Evolutionary conservation across 495 filamentous ascomycete species (phyloP).

Genomic region (Umbilicaria muhlenbergii): DNA sequence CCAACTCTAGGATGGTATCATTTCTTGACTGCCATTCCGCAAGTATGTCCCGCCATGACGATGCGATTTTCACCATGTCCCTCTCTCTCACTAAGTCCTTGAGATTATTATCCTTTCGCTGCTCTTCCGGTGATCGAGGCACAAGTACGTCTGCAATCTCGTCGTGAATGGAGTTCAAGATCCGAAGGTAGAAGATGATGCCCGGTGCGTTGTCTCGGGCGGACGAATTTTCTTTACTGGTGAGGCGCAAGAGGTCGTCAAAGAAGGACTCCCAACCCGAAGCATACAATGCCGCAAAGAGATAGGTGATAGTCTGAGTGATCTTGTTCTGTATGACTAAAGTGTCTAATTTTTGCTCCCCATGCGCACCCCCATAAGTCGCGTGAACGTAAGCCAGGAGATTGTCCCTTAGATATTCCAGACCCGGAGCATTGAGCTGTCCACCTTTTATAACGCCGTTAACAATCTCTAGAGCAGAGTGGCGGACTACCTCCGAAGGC

Average conservation of each 20-base stretch:
- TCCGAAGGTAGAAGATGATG: constrained; percentile 74
- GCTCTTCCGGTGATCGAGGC: constrained; percentile 55
- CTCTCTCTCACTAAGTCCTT: constrained; percentile 77
- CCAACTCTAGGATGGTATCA: constrained; percentile 65
- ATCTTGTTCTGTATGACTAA: constrained; percentile 84
- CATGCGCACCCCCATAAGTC: constrained; percentile 45
- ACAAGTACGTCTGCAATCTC: constrained; percentile 90
- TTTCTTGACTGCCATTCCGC: constrained; percentile 61
- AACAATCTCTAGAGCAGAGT: constrained; percentile 77
- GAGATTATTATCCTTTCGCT: constrained; percentile 62
- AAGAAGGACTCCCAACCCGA: constrained; percentile 76
- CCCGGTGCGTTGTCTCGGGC: constrained; percentile 56
- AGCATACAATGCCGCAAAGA: constrained; percentile 75
- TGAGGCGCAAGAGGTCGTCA: constrained; percentile 66
- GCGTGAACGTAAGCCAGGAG: constrained; percentile 62
- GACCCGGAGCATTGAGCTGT: constrained; percentile 46
- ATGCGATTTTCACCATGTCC: constrained; percentile 72
- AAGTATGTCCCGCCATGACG: constrained; percentile 84
- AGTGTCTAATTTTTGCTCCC: constrained; percentile 36
- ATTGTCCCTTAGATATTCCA: constrained; percentile 56
- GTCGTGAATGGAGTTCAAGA: constrained; percentile 80
- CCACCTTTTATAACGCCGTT: constrained; percentile 76
- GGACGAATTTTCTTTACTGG: constrained; percentile 29
- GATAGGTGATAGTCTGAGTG: constrained; percentile 80
- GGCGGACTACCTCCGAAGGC: constrained; percentile 66